Conservation (phyloP, 2,329 filamentous ascomycete genomes). For the Aspergillus sp. region DNA sequence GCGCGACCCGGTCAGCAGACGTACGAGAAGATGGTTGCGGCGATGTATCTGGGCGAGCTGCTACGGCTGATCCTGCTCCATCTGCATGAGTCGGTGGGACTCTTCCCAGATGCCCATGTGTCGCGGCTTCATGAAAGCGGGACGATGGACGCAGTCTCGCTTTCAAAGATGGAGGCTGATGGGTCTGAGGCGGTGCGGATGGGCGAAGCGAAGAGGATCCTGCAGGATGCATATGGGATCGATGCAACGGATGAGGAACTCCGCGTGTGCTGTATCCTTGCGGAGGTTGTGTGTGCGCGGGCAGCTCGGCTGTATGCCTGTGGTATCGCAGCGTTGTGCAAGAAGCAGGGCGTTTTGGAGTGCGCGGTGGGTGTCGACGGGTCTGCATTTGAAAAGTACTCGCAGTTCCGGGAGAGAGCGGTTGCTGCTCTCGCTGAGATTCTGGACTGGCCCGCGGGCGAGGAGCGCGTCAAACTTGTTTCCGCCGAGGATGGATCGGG, state of each 20-base stretch:
- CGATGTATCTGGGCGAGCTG: conserved; percentile 89
- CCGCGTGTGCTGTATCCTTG: conserved; percentile 69
- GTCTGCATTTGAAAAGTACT: conserved; percentile 78
- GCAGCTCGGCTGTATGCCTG: conserved; percentile 78
- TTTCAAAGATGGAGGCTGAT: conserved; percentile 89
- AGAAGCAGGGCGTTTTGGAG: conserved; percentile 81
- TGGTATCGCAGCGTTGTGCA: conserved; percentile 86
- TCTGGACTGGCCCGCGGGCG: conserved; percentile 75
- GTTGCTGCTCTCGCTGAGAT: conserved; percentile 13
- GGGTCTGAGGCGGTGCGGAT: conserved; percentile 77
- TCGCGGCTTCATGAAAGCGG: conserved; percentile 77
- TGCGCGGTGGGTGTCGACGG: conserved; percentile 95
- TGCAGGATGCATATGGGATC: conserved; percentile 65
- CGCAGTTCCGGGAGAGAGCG: conserved; percentile 8
- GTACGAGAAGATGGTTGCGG: conserved; percentile 96
- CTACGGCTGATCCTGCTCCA: conserved; percentile 85
- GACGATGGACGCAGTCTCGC: conserved; percentile 84
- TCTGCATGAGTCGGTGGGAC: conserved; percentile 73
- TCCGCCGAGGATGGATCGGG: conserved; percentile 89
- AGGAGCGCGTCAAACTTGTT: conserved; percentile 77
- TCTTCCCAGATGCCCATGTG: conserved; percentile 84
- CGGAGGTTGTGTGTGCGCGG: conserved; percentile 64
- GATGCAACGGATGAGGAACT: conserved; percentile 75
- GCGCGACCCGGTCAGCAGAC: conserved; percentile 90
- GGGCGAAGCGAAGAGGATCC: conserved; percentile 65